phyloP scores from a whole-genome alignment of 1,139 yeast genomes.

The Suhomyces wounanorum region DNA sequence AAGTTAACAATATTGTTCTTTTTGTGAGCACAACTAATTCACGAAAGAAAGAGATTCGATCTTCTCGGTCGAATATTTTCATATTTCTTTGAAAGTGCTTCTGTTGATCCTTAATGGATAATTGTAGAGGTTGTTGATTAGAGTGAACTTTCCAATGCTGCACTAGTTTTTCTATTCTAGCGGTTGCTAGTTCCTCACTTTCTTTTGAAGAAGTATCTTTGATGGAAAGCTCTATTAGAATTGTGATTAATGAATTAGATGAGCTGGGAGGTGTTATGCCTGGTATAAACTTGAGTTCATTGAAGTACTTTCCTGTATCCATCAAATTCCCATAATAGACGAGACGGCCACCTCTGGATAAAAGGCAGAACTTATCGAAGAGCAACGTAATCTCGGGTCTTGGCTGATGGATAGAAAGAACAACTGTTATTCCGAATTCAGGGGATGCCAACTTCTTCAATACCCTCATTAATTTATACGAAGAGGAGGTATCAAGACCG shows the following conservation, averaged over 20 bases:
- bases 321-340: conserved; percentile 59
- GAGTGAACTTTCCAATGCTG: conserved; percentile 47
- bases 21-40: conserved; percentile 59
- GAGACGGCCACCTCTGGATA: conserved; percentile 67
- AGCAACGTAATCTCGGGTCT: conserved; percentile 68
- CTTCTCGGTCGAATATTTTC: conserved; percentile 27
- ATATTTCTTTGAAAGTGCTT: conserved; percentile 26
- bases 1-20: conserved; percentile 56
- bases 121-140: conserved; percentile 6
- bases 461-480: conserved; percentile 63
- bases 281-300: conserved; percentile 4
- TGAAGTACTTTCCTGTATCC: conserved; percentile 28
- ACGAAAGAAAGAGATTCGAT: conserved; percentile 30
- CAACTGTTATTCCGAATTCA: conserved; percentile 64
- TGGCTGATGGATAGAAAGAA: conserved; percentile 84
- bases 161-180: conserved; percentile 49
- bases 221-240: conserved; percentile 68
- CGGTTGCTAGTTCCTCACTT: conserved; percentile 44
- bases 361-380: conserved; percentile 70
- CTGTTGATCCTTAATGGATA: conserved; percentile 17
- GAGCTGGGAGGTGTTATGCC: neutral
- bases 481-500: conserved; percentile 80
- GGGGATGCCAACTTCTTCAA: conserved; percentile 54
- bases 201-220: conserved; percentile 55
- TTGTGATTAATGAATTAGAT: conserved; percentile 53